Evolutionary conservation across 345 rosid species (phyloP), one percentile per base, ranked within the genome.

Genomic region (Psidium guajava): DNA sequence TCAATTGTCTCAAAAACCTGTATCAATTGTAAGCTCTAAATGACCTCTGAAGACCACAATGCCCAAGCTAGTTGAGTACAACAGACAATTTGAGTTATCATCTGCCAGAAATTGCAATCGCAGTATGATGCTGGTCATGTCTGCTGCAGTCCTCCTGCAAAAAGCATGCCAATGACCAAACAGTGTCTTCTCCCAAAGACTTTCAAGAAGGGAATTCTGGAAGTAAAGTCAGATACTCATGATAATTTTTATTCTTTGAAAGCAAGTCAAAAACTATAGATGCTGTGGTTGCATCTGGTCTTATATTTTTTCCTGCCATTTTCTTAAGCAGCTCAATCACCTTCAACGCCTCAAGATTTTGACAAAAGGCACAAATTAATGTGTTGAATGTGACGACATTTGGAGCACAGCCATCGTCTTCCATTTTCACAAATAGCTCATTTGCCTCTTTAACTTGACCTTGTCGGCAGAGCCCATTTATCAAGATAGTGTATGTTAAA

Each of bases 271-370:
- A 50, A 10, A 89, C 90, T 55, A 82, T 86, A 24, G 85, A 88
- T 18, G 64, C 52, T 8, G 90, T 85, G 54, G 54, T 44, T 42
- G 69, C 86, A 86, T 91, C 82, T 27, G 88, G 87, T 28, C 77
- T 61, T 75, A 90, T 32, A 16, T 91, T 86, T 88, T 84, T 87
- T 40, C 86, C 87, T 25, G n/a, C 83, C 92, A 92, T 89, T 85
- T 87, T 84, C 16, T 86, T 85, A 75, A 89, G 90, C 86, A 89
- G 81, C 73, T 88, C 87, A 25, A 84, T 54, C 32, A 83, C 90
- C 47, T 88, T 85, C 51, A 16, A 0, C 0, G 47, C 75, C 77
- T 88, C 64, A n/a, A 85, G 84, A 40, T 75, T 83, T 44, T 44
- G 83, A 8, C 74, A 87, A 54, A 85, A 86, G 36, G 80, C 88